Conservation (phyloP, 768 basidiomycete species). For the Suillus occidentalis region DNA sequence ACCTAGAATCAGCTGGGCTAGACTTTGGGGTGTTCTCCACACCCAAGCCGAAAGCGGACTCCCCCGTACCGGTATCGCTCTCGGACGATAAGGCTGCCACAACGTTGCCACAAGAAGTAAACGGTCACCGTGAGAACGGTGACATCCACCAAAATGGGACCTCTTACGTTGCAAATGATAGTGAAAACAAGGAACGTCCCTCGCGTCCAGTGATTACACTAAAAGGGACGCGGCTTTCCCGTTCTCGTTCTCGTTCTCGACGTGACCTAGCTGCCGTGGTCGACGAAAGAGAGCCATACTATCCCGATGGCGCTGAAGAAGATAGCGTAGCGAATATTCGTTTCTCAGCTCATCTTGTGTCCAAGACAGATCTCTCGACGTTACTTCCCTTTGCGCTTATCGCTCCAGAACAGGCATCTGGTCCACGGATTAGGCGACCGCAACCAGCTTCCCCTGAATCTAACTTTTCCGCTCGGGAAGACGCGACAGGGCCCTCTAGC, state of each 20-base stretch:
- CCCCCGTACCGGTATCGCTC: neutral
- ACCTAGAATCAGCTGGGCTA: constrained; percentile 63
- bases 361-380: constrained; percentile 55
- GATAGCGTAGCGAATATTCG: constrained; percentile 76
- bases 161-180: constrained; percentile 33
- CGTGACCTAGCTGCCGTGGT: constrained; percentile 63
- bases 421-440: constrained; percentile 31
- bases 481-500: constrained; percentile 17
- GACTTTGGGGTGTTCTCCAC: constrained; percentile 77
- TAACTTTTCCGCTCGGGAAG: constrained; percentile 19
- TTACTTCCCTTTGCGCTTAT: constrained; percentile 81
- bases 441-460: constrained; percentile 23
- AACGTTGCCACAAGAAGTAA: constrained; percentile 20
- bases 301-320: constrained; percentile 57
- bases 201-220: constrained; percentile 80
- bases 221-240: constrained; percentile 42
- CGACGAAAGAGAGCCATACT: constrained; percentile 55
- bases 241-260: constrained; percentile 75
- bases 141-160: constrained; percentile 26
- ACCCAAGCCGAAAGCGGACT: constrained; percentile 25
- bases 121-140: constrained; percentile 30
- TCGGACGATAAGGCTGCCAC: constrained; percentile 13
- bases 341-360: constrained; percentile 70
- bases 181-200: constrained; percentile 50
- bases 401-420: constrained; percentile 59